Percentiles rank a stretch among this genome's conserved stretches.
Evolutionary conservation across 306 rosid genomes (phyloP).

Genomic region (Prunus salicina): DNA sequence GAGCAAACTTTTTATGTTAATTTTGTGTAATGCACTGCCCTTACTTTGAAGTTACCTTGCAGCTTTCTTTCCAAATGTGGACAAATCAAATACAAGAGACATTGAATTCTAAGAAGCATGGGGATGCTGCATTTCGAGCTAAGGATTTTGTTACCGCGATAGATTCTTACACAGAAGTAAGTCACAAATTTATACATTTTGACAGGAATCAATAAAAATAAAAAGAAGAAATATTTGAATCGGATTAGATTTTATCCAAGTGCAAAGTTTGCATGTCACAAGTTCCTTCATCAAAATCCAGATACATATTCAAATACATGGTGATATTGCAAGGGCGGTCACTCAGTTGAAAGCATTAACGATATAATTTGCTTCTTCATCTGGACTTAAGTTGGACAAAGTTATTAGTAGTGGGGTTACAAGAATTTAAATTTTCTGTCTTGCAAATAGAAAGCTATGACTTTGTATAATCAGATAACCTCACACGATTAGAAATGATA

Average conservation of each 20-base stretch:
- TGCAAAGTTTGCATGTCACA: neutral
- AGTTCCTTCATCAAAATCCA: constrained; percentile 8
- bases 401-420: neutral
- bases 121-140: constrained; percentile 83
- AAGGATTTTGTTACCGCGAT: constrained; percentile 68
- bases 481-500: neutral
- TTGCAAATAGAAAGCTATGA: neutral
- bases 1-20: neutral
- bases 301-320: constrained; percentile 13
- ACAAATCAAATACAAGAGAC: constrained; percentile 95
- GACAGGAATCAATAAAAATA: too few relatives aligned
- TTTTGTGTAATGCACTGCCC: neutral
- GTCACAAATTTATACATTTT: constrained; percentile 17
- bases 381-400: neutral
- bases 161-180: constrained; percentile 80
- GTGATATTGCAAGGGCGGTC: neutral
- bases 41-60: constrained; percentile 30
- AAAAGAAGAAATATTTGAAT: too few relatives aligned
- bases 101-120: constrained; percentile 83
- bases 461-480: neutral
- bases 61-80: constrained; percentile 99
- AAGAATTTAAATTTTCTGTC: neutral
- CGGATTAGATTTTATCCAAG: neutral
- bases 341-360: neutral
- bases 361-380: neutral